Evolutionary conservation across 2,329 filamentous ascomycete species (phyloP), one percentile per base, ranked within the genome.

Genomic region (Fusarium globosum): DNA sequence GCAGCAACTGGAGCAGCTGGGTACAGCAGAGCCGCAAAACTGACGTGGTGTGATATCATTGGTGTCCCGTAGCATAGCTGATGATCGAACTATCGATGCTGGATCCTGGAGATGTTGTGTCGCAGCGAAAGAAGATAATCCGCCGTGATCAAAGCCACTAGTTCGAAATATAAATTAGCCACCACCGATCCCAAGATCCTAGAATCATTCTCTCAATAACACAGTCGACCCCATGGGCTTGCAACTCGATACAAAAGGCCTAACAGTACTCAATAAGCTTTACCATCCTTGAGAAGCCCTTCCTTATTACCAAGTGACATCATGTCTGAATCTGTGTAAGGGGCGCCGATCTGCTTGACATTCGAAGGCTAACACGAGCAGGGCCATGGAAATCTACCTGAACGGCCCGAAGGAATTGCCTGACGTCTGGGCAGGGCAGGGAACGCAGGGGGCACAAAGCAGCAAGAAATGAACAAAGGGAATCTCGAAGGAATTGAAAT

Each of bases 41-140:
- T 68, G 65, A 81, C 79, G 79, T 81, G 78, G 70, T 74, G 68
- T 68, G 49, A 62, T 64, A 56, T 73, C 67, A 79, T 79, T 81
- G 79, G 79, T 68, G 64, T 71, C 55, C 41, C 33, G 33, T 4
- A 46, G 65, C 38, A 64, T 56, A 53, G 60, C 36, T 61, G 63
- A 65, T 46, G 63, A 78, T 76, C 52, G 42, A 76, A 60, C 55
- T 60, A 41, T 65, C 57, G 48, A 63, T 21, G 60, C 49, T 55
- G 58, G 61, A 65, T 62, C 57, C 62, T 59, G 38, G 49, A 57
- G 57, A 68, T 62, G 58, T 51, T 60, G 59, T 68, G 59, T 51
- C 53, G 53, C 59, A 51, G 43, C 30, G 23, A 36, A 63, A 55
- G 48, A 66, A 56, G 59, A 62, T 35, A 68, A 58, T 52, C 45